Evolutionary conservation across 768 basidiomycete species (phyloP).

Genomic region (Tylopilus subfusipes): DNA sequence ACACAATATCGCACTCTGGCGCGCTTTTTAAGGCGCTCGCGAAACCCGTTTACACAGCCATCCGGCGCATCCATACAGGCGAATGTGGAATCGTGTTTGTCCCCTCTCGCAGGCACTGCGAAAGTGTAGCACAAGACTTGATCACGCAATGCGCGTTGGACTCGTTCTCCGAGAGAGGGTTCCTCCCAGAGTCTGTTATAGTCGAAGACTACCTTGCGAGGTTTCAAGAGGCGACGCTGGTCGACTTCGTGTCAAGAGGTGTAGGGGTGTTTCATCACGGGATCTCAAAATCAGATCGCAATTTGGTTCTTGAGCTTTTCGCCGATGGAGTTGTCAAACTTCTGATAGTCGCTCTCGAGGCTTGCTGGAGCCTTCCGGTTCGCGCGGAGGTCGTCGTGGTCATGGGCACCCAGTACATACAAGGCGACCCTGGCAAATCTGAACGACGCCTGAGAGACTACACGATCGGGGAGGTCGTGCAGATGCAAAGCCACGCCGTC

Average conservation of each 20-base stretch:
- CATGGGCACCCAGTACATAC: constrained; percentile 88
- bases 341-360: constrained; percentile 76
- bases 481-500: constrained; percentile 89
- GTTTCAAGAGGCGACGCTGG: constrained; percentile 59
- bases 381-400: constrained; percentile 78
- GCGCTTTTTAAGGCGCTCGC: constrained; percentile 89
- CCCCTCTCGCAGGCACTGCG: constrained; percentile 77
- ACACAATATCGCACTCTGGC: constrained; percentile 82
- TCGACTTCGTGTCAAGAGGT: constrained; percentile 77
- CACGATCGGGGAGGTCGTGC: constrained; percentile 71
- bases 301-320: constrained; percentile 75
- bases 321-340: constrained; percentile 76
- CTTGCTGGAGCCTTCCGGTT: constrained; percentile 88
- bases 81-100: constrained; percentile 79
- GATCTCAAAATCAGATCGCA: constrained; percentile 61
- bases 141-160: constrained; percentile 84
- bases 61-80: constrained; percentile 43
- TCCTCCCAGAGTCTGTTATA: constrained; percentile 50
- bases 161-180: constrained; percentile 64
- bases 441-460: constrained; percentile 81
- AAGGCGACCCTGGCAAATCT: constrained; percentile 41
- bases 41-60: constrained; percentile 81
- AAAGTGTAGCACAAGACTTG: constrained; percentile 71
- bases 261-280: constrained; percentile 86
- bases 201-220: constrained; percentile 57